These are phyloP conservation scores for Dentipellis fragilis DNA, from an alignment of 768 basidiomycete genomes.

Conservation along the genomic window DNA sequence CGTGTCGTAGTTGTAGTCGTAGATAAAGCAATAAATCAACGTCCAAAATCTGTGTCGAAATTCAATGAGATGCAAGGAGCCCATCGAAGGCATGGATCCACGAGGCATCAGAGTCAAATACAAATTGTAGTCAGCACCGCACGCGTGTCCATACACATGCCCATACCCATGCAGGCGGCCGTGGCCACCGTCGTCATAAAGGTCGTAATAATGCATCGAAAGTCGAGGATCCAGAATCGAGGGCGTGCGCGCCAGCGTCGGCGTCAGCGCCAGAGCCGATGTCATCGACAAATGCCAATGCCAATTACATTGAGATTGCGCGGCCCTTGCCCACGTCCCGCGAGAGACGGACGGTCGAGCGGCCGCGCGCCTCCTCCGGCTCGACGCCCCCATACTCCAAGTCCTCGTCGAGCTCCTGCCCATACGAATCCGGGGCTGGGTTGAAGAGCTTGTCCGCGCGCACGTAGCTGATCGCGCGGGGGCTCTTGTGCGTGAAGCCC, in stretches of 20 bases:
- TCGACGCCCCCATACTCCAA: too few species aligned
- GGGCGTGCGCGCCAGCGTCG: too few species aligned
- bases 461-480: conserved; percentile 67
- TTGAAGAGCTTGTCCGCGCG: conserved; percentile 68
- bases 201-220: conserved; percentile 1
- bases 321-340: conserved; percentile 62
- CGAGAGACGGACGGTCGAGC: conserved; percentile 50
- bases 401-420: conserved; percentile 18
- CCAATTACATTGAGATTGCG: conserved; percentile 63
- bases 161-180: background rate
- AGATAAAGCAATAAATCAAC: background rate
- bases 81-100: background rate
- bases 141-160: background rate
- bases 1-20: background rate
- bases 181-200: conserved; percentile 1
- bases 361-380: conserved; percentile 43
- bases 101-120: background rate
- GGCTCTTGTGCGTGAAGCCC: conserved; percentile 86
- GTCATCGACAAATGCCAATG: background rate
- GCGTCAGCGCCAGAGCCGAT: too few species aligned
- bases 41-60: background rate
- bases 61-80: too few species aligned
- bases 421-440: conserved; percentile 39
- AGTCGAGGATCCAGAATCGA: too few species aligned
- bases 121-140: background rate